Base-by-base conservation (phyloP, 1,139 yeast genomes). In the Yamadazyma atlantica region DNA sequence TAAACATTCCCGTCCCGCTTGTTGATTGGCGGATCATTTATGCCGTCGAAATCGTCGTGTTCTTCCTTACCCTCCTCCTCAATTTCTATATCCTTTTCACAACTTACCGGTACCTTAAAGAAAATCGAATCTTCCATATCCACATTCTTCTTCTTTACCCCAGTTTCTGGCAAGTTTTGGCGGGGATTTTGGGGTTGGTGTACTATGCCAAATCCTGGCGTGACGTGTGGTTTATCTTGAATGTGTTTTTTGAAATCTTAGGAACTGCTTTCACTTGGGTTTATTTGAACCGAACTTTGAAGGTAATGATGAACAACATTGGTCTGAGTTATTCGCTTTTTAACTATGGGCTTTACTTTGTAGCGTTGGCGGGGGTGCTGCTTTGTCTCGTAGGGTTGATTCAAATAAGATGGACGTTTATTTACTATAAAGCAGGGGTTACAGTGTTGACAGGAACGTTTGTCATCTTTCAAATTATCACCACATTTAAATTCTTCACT, bases 201-300 rank as follows among this genome's bases (percentile, higher is more conserved):
- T 44, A 37, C 32, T 37, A 37, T 17, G 42, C 45, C 11, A 29
- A 33, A 33, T 18, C 35, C 5, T 41, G 43, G 44, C 26, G 21
- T 14, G 42, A 42, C 33, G 48, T 37, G n/a, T 45, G 49, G 47
- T 43, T 42, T 35, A 38, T 41, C 2, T 29, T 45, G 17, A 42
- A 45, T 30, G 38, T 40, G n/a, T 45, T 37, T 24, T 45, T 45
- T 26, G 49, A 45, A 36, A 26, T 45, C 8, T 19, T 45, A 23
- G 49, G 46, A 1, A 39, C 45, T 9, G 39, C 38, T 1, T 40
- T 41, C 30, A 39, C 46, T 2, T 33, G 41, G 22, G 43, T 38
- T 7, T 44, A 42, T 28, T 25, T 44, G 30, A 37, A 43, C 19
- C 21, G 43, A 9, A 29, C 38, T 9, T 19, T 35, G 16, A 43